Conservation (phyloP, 2,329 filamentous ascomycete genomes). For the Calonectria fujianensis region DNA sequence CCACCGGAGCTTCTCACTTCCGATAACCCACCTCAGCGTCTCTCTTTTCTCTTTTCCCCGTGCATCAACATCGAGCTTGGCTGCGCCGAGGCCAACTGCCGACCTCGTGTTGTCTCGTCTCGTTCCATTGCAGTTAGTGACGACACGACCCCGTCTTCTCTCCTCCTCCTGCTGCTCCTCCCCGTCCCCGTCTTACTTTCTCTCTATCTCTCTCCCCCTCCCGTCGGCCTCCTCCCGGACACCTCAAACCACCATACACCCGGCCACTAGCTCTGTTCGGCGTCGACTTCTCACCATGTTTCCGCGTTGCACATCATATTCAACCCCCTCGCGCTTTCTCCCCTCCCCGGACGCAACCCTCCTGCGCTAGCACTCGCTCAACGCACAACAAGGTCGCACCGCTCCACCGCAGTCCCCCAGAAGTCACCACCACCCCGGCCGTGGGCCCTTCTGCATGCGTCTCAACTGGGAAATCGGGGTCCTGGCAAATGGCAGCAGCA, state of each 20-base stretch:
- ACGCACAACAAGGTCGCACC: background rate
- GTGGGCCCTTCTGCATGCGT: constrained; percentile 17
- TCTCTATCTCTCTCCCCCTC: background rate
- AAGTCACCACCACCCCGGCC: constrained; percentile 23
- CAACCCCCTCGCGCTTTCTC: background rate
- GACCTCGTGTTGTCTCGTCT: background rate
- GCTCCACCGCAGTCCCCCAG: constrained; percentile 23
- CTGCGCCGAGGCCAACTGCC: constrained; percentile 5
- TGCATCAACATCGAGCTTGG: background rate
- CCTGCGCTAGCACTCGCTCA: background rate
- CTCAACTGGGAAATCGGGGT: constrained; percentile 34
- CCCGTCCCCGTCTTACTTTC: background rate
- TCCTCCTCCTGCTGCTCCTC: background rate
- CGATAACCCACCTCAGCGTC: constrained; percentile 11
- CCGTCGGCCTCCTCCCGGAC: background rate
- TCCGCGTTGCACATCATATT: background rate
- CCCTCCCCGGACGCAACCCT: constrained; percentile 16
- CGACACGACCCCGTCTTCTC: constrained; percentile 1
- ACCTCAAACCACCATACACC: background rate
- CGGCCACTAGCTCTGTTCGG: constrained; percentile 13
- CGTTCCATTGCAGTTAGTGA: constrained; percentile 3
- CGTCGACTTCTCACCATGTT: constrained; percentile 6
- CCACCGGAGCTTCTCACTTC: constrained; percentile 1
- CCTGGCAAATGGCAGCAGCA: background rate
- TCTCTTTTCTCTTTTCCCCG: constrained; percentile 19